Percentiles rank a stretch among this genome's conserved stretches.
Evolutionary conservation across 1,284 basidiomycete species (phyloP).

Genomic region (Rhizoctonia solani): DNA sequence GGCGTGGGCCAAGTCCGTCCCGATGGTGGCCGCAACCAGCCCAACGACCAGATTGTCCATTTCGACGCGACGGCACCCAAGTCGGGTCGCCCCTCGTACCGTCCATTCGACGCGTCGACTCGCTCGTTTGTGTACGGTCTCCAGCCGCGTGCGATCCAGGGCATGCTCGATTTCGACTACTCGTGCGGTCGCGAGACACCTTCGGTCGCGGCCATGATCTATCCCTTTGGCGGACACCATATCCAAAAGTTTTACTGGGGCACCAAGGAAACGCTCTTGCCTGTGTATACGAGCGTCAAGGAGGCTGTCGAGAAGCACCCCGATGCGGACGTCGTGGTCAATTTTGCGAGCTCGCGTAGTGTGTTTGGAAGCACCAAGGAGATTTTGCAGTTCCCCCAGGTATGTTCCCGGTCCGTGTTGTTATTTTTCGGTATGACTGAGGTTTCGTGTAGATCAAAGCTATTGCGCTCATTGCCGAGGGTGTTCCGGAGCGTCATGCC

Average conservation of each 20-base stretch:
- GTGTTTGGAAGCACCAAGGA: conserved; percentile 96
- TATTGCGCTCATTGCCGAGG: conserved; percentile 96
- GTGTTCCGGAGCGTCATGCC: conserved; percentile 97
- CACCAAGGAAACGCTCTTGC: conserved; percentile 96
- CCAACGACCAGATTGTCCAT: conserved; percentile 86
- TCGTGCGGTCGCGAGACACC: conserved; percentile 93
- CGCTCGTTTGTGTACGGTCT: conserved; percentile 98
- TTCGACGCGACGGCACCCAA: conserved; percentile 59
- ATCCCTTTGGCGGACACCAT: conserved; percentile 99
- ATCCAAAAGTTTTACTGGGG: conserved; percentile 99
- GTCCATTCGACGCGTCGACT: conserved; percentile 90
- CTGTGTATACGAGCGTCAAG: conserved; percentile 92
- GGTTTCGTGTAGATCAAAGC: conserved; percentile 60
- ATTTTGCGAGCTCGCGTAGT: conserved; percentile 94
- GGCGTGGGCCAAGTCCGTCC: conserved; percentile 76
- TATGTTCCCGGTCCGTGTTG: conserved; percentile 36
- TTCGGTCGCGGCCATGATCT: conserved; percentile 99
- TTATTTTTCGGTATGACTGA: conserved; percentile 23
- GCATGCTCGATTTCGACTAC: conserved; percentile 99
- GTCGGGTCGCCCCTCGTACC: conserved; percentile 69
- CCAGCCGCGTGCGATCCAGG: conserved; percentile 98
- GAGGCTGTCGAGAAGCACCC: conserved; percentile 96
- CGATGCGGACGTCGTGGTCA: conserved; percentile 97
- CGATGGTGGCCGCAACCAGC: conserved; percentile 80
- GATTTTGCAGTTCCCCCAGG: conserved; percentile 65